Evolutionary conservation across 75 land plant genomes (phyloP), one percentile per base, ranked within the genome.

Genomic region (Pinus tabuliformis): DNA sequence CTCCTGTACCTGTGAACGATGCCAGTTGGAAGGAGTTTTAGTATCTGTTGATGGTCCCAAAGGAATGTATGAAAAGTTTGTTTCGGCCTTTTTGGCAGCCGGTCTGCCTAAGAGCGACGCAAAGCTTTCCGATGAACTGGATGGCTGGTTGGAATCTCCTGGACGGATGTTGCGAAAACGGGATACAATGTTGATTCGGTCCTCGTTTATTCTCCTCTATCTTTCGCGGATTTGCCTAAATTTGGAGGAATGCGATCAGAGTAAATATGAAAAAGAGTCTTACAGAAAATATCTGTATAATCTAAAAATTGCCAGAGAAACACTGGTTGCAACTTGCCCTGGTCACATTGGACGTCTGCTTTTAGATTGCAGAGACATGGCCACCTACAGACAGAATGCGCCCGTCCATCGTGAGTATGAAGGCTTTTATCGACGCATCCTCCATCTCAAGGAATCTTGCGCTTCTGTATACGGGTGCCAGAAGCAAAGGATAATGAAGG

Each of bases 11-110:
- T 62, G 64, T 28, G 15, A 62, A 14, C 64, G 64, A 62, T 62
- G 64, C 64, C 15, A 26, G 64, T 24, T 62, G 5, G 64, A 62
- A 65, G 83, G 73, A 7, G 59, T 1, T 11, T 4, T 75, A 64
- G 7, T 64, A 20, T 2, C 6, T 7, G 5, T 6, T 6, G 2
- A 1, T 20, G 54, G 11, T 49, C 54, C 12, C 2, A 49, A 9
- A 49, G 17, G 15, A 0, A 33, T 26, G 16, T 6, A 16, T 17
- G 18, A 64, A 8, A 33, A 33, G 5, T 20, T 64, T 18, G 18
- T 16, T 7, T 3, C 42, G 11, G n/a, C 6, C n/a, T 64, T 1
- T 20, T 5, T 17, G 68, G 13, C 3, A 49, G 54, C 11, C 54
- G 2, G 54, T 49, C 11, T 9, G 18, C 9, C 2, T 49, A 2